Percentiles rank a stretch among this genome's conserved stretches.
These are phyloP conservation scores for Pichia sp. DNA, from an alignment of 1,139 yeast genomes.

Conservation along the genomic window DNA sequence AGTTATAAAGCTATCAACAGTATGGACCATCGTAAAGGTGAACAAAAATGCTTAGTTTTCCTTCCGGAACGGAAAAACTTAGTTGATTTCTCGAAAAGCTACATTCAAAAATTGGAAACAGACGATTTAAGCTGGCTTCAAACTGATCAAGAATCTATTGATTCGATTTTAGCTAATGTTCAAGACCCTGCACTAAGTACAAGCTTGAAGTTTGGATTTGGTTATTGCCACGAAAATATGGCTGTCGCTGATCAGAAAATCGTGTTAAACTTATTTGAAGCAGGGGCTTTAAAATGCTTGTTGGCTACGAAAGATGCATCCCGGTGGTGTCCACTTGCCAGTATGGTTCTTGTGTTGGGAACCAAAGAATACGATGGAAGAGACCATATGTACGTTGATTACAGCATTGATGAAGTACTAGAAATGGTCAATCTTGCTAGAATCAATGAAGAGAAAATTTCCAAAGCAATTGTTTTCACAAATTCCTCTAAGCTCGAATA, in stretches of 20 bases:
- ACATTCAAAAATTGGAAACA: slow-evolving; percentile 33
- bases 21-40: slow-evolving; percentile 29
- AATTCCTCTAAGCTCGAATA: slow-evolving; percentile 53
- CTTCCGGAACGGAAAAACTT: slow-evolving; percentile 54
- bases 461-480: slow-evolving; percentile 55
- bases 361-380: slow-evolving; percentile 71
- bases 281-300: slow-evolving; percentile 50
- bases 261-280: slow-evolving; percentile 50
- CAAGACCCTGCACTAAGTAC: slow-evolving; percentile 45
- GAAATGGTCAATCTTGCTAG: slow-evolving; percentile 71
- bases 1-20: slow-evolving; percentile 37
- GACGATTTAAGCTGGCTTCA: slow-evolving; percentile 37
- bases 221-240: slow-evolving; percentile 60
- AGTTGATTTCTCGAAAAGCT: slow-evolving; percentile 46
- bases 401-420: slow-evolving; percentile 57
- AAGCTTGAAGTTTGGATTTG: slow-evolving; percentile 61
- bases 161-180: slow-evolving; percentile 41
- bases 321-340: slow-evolving; percentile 47
- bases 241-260: slow-evolving; percentile 46
- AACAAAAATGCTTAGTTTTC: slow-evolving; percentile 46
- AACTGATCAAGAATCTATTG: slow-evolving; percentile 38
- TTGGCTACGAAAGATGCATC: slow-evolving; percentile 58
- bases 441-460: slow-evolving; percentile 31
- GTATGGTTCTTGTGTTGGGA: slow-evolving; percentile 59
- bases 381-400: slow-evolving; percentile 68